Evolutionary conservation across 441 rosid species (phyloP).

Genomic region (Kokia cookei): DNA sequence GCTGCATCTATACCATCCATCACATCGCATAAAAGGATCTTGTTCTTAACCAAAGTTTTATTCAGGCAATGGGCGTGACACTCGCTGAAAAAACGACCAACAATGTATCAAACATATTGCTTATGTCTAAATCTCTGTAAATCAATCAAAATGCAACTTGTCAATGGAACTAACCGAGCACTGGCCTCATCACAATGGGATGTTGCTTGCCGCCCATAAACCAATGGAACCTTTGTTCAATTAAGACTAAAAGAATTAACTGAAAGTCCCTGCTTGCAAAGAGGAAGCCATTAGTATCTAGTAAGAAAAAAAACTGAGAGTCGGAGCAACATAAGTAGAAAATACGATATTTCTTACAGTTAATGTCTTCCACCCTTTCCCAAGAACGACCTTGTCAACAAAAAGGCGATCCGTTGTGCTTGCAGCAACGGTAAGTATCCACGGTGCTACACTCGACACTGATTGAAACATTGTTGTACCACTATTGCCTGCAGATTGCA

Average conservation of each 20-base stretch:
- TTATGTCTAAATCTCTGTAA: background rate
- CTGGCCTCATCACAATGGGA: background rate
- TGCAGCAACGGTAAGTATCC: conserved; percentile 52
- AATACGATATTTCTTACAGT: conserved; percentile 19
- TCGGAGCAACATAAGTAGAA: background rate
- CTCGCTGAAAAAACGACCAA: conserved; percentile 8
- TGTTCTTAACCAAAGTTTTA: conserved; percentile 21
- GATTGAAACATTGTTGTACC: conserved; percentile 11
- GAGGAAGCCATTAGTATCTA: background rate
- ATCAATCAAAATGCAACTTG: background rate
- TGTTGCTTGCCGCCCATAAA: conserved; percentile 18
- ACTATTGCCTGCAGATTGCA: conserved; percentile 37
- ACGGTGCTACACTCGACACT: conserved; percentile 33
- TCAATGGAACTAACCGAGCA: conserved; percentile 20
- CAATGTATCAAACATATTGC: background rate
- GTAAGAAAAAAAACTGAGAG: too few species aligned
- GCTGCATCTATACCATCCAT: background rate
- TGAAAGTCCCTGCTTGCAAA: conserved; percentile 36
- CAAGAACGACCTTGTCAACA: conserved; percentile 37
- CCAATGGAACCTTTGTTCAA: conserved; percentile 27
- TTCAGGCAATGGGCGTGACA: conserved; percentile 20
- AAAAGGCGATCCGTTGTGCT: conserved; percentile 39
- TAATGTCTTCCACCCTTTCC: conserved; percentile 20
- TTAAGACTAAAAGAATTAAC: conserved; percentile 29
- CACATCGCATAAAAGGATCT: conserved; percentile 30